Evolutionary conservation across 768 basidiomycete species (phyloP).

Genomic region (Tulasnella sp.): DNA sequence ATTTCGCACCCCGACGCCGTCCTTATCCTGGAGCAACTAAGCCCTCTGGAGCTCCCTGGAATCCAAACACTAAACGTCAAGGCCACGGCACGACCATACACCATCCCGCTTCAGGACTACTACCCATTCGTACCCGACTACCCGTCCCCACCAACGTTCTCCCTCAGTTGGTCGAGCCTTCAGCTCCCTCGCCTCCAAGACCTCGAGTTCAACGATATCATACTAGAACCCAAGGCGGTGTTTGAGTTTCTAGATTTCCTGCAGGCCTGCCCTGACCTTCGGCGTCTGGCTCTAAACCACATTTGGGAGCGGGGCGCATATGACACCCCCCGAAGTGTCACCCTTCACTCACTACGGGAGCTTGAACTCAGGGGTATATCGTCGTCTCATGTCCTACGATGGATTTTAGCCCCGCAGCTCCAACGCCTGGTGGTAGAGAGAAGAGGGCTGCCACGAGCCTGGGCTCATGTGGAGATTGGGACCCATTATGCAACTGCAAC

Average conservation of each 20-base stretch:
- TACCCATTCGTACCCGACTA: conserved; percentile 6
- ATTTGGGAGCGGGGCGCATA: neutral
- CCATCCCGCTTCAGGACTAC: neutral
- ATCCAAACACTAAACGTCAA: neutral
- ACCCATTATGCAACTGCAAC: neutral
- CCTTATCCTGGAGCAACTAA: neutral
- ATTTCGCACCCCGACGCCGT: neutral
- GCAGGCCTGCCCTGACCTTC: neutral
- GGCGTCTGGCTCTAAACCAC: neutral
- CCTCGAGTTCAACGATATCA: neutral
- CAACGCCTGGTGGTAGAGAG: neutral
- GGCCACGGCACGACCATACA: neutral
- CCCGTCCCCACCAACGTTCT: neutral
- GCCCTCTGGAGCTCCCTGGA: neutral
- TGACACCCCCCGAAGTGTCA: neutral
- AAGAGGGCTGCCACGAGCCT: neutral
- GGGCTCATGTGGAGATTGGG: neutral
- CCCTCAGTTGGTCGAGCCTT: neutral
- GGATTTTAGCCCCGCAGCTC: neutral
- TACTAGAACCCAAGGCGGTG: neutral
- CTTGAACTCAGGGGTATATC: neutral
- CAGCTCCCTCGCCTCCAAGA: neutral
- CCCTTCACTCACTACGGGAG: neutral
- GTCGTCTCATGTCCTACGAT: neutral
- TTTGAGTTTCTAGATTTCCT: neutral